Evolutionary conservation across 768 basidiomycete genomes (phyloP).

Genomic region (Tylopilus subfusipes): DNA sequence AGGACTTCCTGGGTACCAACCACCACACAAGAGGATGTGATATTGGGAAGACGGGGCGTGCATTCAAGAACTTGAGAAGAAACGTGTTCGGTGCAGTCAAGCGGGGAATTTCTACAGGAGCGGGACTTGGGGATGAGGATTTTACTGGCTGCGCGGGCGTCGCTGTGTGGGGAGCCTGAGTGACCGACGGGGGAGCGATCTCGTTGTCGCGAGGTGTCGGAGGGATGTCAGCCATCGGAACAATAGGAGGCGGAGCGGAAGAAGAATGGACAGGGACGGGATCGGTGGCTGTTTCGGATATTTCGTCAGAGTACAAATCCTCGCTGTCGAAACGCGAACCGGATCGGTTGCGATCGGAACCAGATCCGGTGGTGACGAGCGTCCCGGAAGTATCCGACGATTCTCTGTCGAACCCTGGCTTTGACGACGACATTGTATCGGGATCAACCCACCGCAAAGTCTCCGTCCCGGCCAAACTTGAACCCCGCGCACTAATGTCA

Average conservation of each 20-base stretch:
- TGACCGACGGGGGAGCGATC: slow-evolving; percentile 21
- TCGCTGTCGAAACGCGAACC: background rate
- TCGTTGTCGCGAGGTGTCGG: slow-evolving; percentile 30
- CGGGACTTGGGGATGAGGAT: slow-evolving; percentile 7
- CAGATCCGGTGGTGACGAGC: slow-evolving; percentile 8
- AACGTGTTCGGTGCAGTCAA: slow-evolving; percentile 77
- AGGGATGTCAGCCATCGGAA: too few relatives aligned
- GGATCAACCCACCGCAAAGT: background rate
- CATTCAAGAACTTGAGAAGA: slow-evolving; percentile 85
- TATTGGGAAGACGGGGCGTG: slow-evolving; percentile 50
- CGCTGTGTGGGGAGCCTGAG: background rate
- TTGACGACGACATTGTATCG: slow-evolving; percentile 7
- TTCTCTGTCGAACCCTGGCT: slow-evolving; percentile 3
- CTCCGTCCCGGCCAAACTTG: too few relatives aligned
- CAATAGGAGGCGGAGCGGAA: too few relatives aligned
- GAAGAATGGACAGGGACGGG: too few relatives aligned
- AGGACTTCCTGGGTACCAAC: slow-evolving; percentile 41
- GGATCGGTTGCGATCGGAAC: slow-evolving; percentile 5
- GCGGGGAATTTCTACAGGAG: slow-evolving; percentile 57
- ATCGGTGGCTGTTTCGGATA: too few relatives aligned
- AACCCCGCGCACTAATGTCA: slow-evolving; percentile 16
- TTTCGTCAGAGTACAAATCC: slow-evolving; percentile 10
- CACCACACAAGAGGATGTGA: slow-evolving; percentile 59
- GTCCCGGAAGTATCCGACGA: slow-evolving; percentile 22
- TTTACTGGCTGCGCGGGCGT: slow-evolving; percentile 46